Conservation (phyloP, 441 rosid species). For the Jatropha multifida region DNA sequence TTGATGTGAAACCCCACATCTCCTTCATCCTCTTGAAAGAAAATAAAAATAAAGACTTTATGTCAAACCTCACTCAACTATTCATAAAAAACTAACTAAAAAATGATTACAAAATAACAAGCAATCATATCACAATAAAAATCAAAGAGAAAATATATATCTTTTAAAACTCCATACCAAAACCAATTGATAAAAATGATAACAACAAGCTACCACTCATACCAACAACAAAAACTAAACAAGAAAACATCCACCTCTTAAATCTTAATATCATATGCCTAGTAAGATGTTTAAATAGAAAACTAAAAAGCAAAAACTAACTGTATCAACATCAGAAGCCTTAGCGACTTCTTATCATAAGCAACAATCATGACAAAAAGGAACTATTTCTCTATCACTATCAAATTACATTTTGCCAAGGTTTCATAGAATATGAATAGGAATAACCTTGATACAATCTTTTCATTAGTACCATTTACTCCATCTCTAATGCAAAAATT, state of each 20-base stretch:
- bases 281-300: background rate
- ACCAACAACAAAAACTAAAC: no score
- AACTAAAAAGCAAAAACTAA: background rate
- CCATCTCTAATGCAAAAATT: background rate
- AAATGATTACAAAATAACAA: background rate
- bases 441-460: background rate
- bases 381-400: background rate
- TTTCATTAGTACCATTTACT: background rate
- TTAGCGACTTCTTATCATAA: background rate
- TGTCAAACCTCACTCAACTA: background rate
- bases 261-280: background rate
- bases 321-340: background rate
- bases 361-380: background rate
- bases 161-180: no score
- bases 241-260: background rate
- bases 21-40: background rate
- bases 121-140: background rate
- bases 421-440: background rate
- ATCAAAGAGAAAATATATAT: background rate
- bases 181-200: no score
- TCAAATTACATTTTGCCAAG: background rate
- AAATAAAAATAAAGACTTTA: background rate
- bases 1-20: background rate
- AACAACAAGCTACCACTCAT: no score
- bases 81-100: background rate